Evolutionary conservation across 2,329 filamentous ascomycete genomes (phyloP).

Genomic region (Fusarium xylarioides): DNA sequence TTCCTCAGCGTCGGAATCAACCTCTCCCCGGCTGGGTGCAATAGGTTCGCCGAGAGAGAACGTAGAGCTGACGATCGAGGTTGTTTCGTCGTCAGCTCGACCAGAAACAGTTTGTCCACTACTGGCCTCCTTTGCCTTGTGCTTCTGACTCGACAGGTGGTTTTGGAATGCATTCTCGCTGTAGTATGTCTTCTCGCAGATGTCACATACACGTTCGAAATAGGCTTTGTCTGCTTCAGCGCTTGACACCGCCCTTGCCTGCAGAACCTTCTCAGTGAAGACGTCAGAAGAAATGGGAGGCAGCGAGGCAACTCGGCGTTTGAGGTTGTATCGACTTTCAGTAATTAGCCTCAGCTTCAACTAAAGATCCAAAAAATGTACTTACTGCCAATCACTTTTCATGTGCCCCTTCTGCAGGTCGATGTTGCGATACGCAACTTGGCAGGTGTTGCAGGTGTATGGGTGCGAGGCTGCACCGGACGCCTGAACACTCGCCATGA

Average conservation of each 20-base stretch:
- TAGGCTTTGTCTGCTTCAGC: constrained; percentile 88
- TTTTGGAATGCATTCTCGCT: constrained; percentile 97
- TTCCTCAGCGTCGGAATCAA: constrained; percentile 74
- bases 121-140: constrained; percentile 69
- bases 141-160: constrained; percentile 90
- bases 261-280: constrained; percentile 95
- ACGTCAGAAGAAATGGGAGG: constrained; percentile 91
- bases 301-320: constrained; percentile 88
- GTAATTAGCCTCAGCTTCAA: constrained; percentile 1
- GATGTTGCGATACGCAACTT: constrained; percentile 93
- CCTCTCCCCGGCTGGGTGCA: constrained; percentile 54
- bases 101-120: constrained; percentile 44
- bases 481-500: constrained; percentile 58
- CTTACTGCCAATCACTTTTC: constrained; percentile 98
- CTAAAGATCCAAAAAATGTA: constrained; percentile 38
- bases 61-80: constrained; percentile 87
- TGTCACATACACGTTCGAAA: constrained; percentile 83
- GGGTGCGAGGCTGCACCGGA: constrained; percentile 70
- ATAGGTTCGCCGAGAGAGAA: constrained; percentile 90
- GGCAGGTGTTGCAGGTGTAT: constrained; percentile 98
- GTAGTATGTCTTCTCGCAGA: constrained; percentile 92
- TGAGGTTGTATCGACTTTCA: constrained; percentile 88
- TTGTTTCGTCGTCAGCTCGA: constrained; percentile 71
- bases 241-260: constrained; percentile 84
- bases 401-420: constrained; percentile 95